phyloP scores from a whole-genome alignment of 108 stramenopile species.

The Nitzschia sp. region DNA sequence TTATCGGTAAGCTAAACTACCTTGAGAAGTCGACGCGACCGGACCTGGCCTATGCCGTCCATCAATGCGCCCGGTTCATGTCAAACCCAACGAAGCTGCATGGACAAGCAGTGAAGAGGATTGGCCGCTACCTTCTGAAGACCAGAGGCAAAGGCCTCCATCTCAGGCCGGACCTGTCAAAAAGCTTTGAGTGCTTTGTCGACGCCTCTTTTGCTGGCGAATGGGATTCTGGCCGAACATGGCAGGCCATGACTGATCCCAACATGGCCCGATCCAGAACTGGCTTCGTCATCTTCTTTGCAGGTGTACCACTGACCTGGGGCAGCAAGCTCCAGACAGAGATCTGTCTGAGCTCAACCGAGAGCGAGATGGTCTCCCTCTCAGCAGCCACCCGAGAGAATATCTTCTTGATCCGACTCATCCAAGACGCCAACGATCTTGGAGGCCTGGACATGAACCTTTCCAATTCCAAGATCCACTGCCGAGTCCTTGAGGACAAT shows the following conservation, averaged over 20 bases:
- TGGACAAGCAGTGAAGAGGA: constrained; percentile 35
- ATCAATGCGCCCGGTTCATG: constrained; percentile 43
- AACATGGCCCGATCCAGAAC: constrained; percentile 27
- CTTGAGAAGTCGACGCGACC: constrained; percentile 27
- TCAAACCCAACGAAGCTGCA: constrained; percentile 36
- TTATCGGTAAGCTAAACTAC: constrained; percentile 40
- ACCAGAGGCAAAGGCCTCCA: constrained; percentile 37
- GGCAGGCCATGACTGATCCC: constrained; percentile 20
- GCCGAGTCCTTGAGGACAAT: constrained; percentile 49
- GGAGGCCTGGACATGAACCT: neutral
- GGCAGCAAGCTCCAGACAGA: no score
- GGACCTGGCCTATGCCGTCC: constrained; percentile 31
- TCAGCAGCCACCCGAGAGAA: constrained; percentile 5
- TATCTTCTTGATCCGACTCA: neutral
- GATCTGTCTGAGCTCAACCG: no score
- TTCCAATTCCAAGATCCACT: neutral
- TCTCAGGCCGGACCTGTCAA: neutral
- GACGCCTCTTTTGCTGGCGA: constrained; percentile 50
- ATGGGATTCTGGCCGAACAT: constrained; percentile 6
- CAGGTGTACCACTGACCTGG: no score
- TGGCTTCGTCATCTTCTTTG: constrained; percentile 30
- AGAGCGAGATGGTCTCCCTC: neutral
- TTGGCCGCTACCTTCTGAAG: constrained; percentile 41
- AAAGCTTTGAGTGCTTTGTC: constrained; percentile 32
- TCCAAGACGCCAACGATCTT: neutral